Evolutionary conservation across 352 stramenopile species (phyloP).

Genomic region (Phytophthora brassicae): DNA sequence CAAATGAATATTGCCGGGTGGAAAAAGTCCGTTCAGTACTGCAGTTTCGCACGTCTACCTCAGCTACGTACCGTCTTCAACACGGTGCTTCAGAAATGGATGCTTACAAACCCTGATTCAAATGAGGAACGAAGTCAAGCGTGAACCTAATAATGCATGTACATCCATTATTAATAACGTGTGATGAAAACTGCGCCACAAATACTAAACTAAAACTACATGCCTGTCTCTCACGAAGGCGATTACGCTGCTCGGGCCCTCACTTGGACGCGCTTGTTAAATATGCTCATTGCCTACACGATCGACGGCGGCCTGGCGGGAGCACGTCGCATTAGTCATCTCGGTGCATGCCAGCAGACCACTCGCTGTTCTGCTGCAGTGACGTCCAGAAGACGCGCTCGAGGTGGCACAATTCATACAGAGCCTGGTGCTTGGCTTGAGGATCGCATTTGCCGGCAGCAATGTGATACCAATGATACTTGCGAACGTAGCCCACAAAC

Average conservation of each 20-base stretch:
- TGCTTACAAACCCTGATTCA: too few relatives aligned
- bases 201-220: slow-evolving; percentile 9
- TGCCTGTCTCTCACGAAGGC: slow-evolving; percentile 2
- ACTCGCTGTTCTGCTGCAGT: slow-evolving; percentile 61
- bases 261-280: slow-evolving; percentile 28
- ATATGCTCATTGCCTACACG: slow-evolving; percentile 20
- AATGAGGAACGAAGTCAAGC: too few relatives aligned
- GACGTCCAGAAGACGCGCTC: slow-evolving; percentile 68
- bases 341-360: slow-evolving; percentile 26
- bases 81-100: too few relatives aligned
- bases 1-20: too few relatives aligned
- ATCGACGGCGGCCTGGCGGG: slow-evolving; percentile 1
- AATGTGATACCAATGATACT: slow-evolving; percentile 87
- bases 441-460: slow-evolving; percentile 61
- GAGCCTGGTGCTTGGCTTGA: slow-evolving; percentile 41
- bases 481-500: slow-evolving; percentile 88
- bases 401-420: slow-evolving; percentile 46
- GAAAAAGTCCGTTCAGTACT: too few relatives aligned
- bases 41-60: too few relatives aligned
- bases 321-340: slow-evolving; percentile 20
- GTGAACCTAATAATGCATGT: too few relatives aligned
- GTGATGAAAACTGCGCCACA: background rate
- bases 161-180: too few relatives aligned
- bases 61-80: too few relatives aligned
- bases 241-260: slow-evolving; percentile 14